Evolutionary conservation across 2,329 filamentous ascomycete genomes (phyloP).

Genomic region (Ophiocordyceps robertsii): DNA sequence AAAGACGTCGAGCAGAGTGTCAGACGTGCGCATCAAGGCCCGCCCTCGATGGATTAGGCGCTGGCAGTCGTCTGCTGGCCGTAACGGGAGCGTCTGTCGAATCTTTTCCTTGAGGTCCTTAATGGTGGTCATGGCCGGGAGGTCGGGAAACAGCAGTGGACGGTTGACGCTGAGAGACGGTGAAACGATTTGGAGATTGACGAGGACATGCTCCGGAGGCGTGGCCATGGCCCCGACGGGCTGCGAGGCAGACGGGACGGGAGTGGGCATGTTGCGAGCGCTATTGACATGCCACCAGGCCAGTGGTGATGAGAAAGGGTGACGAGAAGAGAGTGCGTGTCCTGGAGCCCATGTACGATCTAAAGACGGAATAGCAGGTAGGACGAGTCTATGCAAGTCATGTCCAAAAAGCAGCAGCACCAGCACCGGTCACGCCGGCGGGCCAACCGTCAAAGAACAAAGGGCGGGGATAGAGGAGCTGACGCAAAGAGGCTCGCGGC

Average conservation of each 20-base stretch:
- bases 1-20: conserved; percentile 43
- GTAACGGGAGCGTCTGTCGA: conserved; percentile 33
- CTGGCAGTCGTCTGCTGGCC: conserved; percentile 40
- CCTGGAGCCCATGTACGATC: not conserved
- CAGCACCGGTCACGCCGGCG: conserved; percentile 1
- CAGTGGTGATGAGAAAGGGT: not conserved
- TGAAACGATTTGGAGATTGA: conserved; percentile 46
- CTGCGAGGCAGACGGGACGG: conserved; percentile 16
- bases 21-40: conserved; percentile 37
- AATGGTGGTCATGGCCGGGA: conserved; percentile 38
- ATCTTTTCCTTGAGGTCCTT: conserved; percentile 45
- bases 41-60: conserved; percentile 48
- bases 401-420: conserved; percentile 4
- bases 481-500: too few relatives aligned
- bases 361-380: conserved; percentile 1
- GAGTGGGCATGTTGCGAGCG: conserved; percentile 23
- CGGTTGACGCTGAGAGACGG: conserved; percentile 40
- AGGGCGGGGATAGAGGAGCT: not conserved
- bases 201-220: conserved; percentile 20
- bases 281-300: conserved; percentile 12
- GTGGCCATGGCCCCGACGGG: conserved; percentile 10
- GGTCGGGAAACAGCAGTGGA: conserved; percentile 32
- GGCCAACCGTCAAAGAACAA: not conserved
- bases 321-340: not conserved
- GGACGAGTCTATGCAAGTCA: conserved; percentile 5